Conservation (phyloP, 2,329 filamentous ascomycete genomes). For the Hypoxylon sp. region DNA sequence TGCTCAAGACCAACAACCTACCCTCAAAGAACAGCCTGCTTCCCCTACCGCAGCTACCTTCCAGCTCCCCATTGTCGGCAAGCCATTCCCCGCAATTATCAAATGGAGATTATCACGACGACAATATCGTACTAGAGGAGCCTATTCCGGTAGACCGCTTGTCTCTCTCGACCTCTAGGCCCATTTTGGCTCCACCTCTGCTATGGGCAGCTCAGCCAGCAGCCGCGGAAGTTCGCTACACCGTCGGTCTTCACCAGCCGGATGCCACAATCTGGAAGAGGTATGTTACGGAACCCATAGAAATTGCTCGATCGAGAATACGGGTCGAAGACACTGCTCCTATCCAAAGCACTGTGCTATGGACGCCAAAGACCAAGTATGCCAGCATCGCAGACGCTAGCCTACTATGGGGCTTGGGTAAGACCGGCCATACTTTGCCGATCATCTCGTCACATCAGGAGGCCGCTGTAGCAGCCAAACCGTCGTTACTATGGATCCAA, state of each 20-base stretch:
- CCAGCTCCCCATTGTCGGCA: slow-evolving; percentile 46
- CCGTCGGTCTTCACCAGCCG: slow-evolving; percentile 52
- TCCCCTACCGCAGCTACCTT: slow-evolving; percentile 47
- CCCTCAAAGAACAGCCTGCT: slow-evolving; percentile 65
- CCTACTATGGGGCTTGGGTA: slow-evolving; percentile 34
- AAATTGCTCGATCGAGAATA: slow-evolving; percentile 47
- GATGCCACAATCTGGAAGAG: slow-evolving; percentile 53
- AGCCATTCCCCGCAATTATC: slow-evolving; percentile 52
- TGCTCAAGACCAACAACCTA: slow-evolving; percentile 64
- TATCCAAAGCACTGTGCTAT: slow-evolving; percentile 55
- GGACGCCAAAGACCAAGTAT: slow-evolving; percentile 41
- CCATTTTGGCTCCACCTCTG: slow-evolving; percentile 6
- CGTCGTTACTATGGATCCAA: slow-evolving; percentile 35
- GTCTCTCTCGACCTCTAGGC: slow-evolving; percentile 36
- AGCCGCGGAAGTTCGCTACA: slow-evolving; percentile 15
- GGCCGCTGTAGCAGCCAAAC: neutral
- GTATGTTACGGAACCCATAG: slow-evolving; percentile 48
- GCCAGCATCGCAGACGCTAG: neutral
- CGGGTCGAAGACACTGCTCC: slow-evolving; percentile 46
- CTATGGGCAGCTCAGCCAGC: slow-evolving; percentile 42
- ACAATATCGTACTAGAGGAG: slow-evolving; percentile 46
- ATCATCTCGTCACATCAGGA: slow-evolving; percentile 1
- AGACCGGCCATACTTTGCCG: neutral
- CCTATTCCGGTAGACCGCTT: slow-evolving; percentile 48
- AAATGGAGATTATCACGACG: slow-evolving; percentile 46